A percentile compares a stretch with the other conserved stretches of the same genome.
phyloP scores from a whole-genome alignment of 1,284 basidiomycete species.

The Afroboletus lepidellus region DNA sequence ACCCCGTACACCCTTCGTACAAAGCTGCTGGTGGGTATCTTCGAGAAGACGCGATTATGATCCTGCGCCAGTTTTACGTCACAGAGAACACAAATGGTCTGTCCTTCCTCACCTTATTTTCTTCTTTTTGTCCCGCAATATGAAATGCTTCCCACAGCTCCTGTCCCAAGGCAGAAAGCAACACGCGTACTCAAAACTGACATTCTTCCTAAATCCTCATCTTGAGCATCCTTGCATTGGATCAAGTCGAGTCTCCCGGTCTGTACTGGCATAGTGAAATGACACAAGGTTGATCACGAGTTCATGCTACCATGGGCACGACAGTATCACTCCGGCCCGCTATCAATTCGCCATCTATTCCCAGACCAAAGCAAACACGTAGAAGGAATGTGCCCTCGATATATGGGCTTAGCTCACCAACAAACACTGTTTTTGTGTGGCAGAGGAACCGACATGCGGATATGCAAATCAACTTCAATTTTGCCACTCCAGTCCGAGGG shows the following conservation, averaged over 20 bases:
- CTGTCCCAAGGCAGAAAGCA: constrained; percentile 70
- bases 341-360: constrained; percentile 4
- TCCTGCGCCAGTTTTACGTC: constrained; percentile 92
- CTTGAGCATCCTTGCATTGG: constrained; percentile 4
- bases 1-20: constrained; percentile 76
- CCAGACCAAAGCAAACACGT: background rate
- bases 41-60: constrained; percentile 93
- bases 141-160: constrained; percentile 49
- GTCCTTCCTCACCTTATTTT: constrained; percentile 19
- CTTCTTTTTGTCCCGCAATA: constrained; percentile 8
- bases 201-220: constrained; percentile 37
- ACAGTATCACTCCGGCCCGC: background rate
- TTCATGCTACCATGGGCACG: background rate
- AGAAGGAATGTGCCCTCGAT: constrained; percentile 2
- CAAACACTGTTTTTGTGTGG: background rate
- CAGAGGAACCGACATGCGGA: background rate
- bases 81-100: constrained; percentile 92
- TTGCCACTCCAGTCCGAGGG: constrained; percentile 51
- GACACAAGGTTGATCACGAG: background rate
- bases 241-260: too few relatives aligned
- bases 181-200: constrained; percentile 76
- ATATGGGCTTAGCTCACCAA: background rate
- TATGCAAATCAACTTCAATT: constrained; percentile 14
- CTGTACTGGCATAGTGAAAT: background rate
- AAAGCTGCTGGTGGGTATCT: constrained; percentile 79